phyloP scores from a whole-genome alignment of 192 early-diverging fungal species.

The Backusella mclennaniae region DNA sequence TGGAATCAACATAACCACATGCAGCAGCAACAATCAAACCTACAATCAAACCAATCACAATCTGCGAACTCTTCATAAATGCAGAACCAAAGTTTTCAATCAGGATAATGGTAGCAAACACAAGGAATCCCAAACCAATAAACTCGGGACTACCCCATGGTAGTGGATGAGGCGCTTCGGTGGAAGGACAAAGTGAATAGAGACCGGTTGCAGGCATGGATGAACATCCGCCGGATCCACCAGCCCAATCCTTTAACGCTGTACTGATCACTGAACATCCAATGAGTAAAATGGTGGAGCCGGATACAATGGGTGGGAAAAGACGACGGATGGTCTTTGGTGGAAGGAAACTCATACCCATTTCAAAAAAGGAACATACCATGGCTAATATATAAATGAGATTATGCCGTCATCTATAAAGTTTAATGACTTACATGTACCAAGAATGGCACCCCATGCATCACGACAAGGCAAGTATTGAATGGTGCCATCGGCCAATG shows the following conservation, averaged over 20 bases:
- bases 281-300: constrained; percentile 47
- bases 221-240: constrained; percentile 45
- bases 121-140: constrained; percentile 48
- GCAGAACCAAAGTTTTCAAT: constrained; percentile 53
- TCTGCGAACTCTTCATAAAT: constrained; percentile 51
- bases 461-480: constrained; percentile 46
- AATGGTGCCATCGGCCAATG: constrained; percentile 43
- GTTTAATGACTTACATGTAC: constrained; percentile 41
- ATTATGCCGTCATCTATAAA: neutral
- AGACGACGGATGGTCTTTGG: constrained; percentile 43
- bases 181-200: constrained; percentile 46
- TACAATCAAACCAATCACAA: constrained; percentile 48
- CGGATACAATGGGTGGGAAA: constrained; percentile 52
- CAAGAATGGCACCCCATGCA: constrained; percentile 52
- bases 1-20: constrained; percentile 45
- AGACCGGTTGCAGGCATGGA: constrained; percentile 47
- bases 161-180: constrained; percentile 46
- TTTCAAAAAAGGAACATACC: constrained; percentile 46
- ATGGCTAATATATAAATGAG: constrained; percentile 1
- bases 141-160: constrained; percentile 51
- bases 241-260: constrained; percentile 52
- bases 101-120: constrained; percentile 52
- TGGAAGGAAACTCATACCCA: constrained; percentile 47
- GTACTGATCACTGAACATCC: constrained; percentile 50
- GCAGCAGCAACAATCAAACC: constrained; percentile 53